Base-by-base conservation (phyloP, 2,329 filamentous ascomycete species). In the Simplicillium aogashimaense region DNA sequence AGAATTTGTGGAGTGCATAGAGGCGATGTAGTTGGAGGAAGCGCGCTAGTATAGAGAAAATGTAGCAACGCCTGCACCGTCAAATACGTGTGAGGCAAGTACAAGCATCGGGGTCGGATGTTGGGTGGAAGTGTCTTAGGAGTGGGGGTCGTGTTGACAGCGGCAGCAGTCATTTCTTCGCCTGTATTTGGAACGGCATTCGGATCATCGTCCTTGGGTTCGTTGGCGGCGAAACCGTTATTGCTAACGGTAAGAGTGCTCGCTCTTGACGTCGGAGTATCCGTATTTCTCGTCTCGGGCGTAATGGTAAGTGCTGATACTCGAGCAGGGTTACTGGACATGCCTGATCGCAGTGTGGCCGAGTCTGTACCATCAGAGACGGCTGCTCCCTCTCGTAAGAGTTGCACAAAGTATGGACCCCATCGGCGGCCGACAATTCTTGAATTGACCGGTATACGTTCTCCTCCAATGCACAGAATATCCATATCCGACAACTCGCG, bases 401-500 rank as follows among this genome's bases (percentile, higher is more conserved):
- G 72, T 56, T 94, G 86, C 41, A 95, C 87, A 63, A 98, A 97
- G 57, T 94, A 95, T 1, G 88, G 87, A 0, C 92, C 92, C 92
- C 92, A 98, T 55, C 92, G 74, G 20, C 87, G 77, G 9, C 85
- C 83, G 13, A 97, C 73, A 13, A 98, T 76, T 42, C 88, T 79
- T 7, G 92, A 97, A 60, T 94, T 98, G 49, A 95, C 85, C 0
- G 92, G 87, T 49, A 97, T 87, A 14, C 89, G 78, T 57, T 95
- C 90, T 16, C 90, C 90, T 15, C 85, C 84, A 33, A 95, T 81
- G 39, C 90, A 92, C 20, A 97, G 70, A 43, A 98, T 86, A 54
- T 97, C 92, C 92, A 98, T 98, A 52, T 98, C 92, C 3, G 87
- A 76, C 41, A 98, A 68, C 59, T 97, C 92, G n/a, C 80, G 78